Percentiles rank a stretch among this genome's conserved stretches.
phyloP scores from a whole-genome alignment of 1,284 basidiomycete genomes.

The Rhizopogon parksii region DNA sequence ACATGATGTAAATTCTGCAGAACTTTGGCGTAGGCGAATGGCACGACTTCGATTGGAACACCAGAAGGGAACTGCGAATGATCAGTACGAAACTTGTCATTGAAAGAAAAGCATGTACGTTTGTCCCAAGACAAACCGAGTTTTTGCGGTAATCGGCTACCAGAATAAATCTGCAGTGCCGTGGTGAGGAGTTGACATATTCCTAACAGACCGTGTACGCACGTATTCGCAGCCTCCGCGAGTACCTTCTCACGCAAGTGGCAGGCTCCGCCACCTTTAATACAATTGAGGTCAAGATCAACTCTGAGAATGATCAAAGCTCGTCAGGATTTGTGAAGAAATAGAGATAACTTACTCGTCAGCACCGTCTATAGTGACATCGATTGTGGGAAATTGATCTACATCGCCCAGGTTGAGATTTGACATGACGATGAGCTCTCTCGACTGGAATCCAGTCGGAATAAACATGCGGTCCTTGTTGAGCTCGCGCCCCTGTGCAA shows the following conservation, averaged over 20 bases:
- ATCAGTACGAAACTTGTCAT: neutral
- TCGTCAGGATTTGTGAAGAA: neutral
- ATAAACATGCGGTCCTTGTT: conserved; percentile 85
- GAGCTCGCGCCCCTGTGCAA: conserved; percentile 71
- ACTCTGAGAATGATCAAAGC: conserved; percentile 48
- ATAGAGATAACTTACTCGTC: conserved; percentile 77
- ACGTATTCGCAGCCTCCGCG: conserved; percentile 91
- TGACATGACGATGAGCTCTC: conserved; percentile 85
- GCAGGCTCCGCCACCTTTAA: conserved; percentile 97
- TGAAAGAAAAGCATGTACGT: conserved; percentile 43
- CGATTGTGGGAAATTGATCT: conserved; percentile 83
- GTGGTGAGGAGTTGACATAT: conserved; percentile 7
- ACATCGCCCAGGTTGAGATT: conserved; percentile 86
- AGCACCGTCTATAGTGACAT: conserved; percentile 96
- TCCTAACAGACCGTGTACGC: conserved; percentile 21
- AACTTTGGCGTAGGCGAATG: conserved; percentile 91
- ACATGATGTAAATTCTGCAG: conserved; percentile 61
- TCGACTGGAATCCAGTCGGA: conserved; percentile 94
- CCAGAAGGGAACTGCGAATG: conserved; percentile 72
- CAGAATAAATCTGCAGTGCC: conserved; percentile 66
- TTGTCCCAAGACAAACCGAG: conserved; percentile 74
- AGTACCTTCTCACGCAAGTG: conserved; percentile 96
- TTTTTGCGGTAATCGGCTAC: conserved; percentile 98
- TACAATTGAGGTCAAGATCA: conserved; percentile 83
- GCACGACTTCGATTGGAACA: conserved; percentile 93